Evolutionary conservation across 495 filamentous ascomycete genomes (phyloP).

Genomic region (Penicillium cosmopolitanum): DNA sequence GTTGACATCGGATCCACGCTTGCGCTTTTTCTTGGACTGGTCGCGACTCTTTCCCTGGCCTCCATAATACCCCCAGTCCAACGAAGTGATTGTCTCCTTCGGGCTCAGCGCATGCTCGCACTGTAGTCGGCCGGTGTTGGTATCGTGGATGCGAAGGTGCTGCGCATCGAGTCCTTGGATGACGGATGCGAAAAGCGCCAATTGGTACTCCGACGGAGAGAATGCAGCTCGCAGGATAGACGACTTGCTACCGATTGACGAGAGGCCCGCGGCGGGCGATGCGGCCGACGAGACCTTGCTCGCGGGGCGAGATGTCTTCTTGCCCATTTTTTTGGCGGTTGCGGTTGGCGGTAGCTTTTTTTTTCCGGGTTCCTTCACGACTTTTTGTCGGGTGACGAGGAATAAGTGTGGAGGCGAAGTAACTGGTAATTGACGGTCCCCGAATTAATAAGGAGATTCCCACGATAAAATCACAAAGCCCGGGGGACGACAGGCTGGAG

Average conservation of each 20-base stretch:
- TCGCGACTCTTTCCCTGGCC: slow-evolving; percentile 38
- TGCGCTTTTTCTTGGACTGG: slow-evolving; percentile 61
- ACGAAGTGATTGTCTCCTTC: slow-evolving; percentile 56
- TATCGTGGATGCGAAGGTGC: slow-evolving; percentile 63
- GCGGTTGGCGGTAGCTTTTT: slow-evolving; percentile 20
- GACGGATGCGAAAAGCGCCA: slow-evolving; percentile 62
- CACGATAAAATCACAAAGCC: slow-evolving; percentile 26
- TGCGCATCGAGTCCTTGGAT: slow-evolving; percentile 63
- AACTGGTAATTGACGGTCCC: background rate
- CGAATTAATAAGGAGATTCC: slow-evolving; percentile 14
- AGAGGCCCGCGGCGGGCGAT: slow-evolving; percentile 43
- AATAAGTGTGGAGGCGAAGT: background rate
- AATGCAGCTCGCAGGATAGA: slow-evolving; percentile 58
- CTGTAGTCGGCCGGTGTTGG: slow-evolving; percentile 57
- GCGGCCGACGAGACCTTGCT: slow-evolving; percentile 54
- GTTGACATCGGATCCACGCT: slow-evolving; percentile 53
- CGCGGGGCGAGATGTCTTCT: slow-evolving; percentile 51
- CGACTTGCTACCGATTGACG: slow-evolving; percentile 47
- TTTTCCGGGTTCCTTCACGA: slow-evolving; percentile 9
- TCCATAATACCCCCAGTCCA: slow-evolving; percentile 59
- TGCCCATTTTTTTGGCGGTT: slow-evolving; percentile 47
- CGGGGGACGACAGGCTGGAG: slow-evolving; percentile 21
- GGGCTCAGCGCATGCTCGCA: slow-evolving; percentile 58
- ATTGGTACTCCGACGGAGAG: slow-evolving; percentile 57
- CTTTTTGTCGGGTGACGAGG: background rate